These are phyloP conservation scores for Cladophialophora psammophila DNA, from an alignment of 2,329 filamentous ascomycete genomes.

Conservation along the genomic window DNA sequence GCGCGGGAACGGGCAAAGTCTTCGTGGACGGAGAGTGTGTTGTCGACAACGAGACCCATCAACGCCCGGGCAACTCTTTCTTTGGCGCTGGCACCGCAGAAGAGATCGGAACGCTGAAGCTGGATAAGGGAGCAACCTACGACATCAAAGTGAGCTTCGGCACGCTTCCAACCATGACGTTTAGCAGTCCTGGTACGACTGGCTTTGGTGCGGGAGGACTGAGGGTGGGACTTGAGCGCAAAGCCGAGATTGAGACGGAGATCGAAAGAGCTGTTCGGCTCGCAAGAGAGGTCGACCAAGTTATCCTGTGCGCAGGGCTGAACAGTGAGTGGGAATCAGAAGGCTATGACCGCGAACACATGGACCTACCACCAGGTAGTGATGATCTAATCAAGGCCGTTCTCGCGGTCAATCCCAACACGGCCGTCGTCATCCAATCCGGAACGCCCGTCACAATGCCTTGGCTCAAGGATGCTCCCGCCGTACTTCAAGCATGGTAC, in stretches of 20 bases:
- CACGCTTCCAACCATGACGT: conserved; percentile 65
- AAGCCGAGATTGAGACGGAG: conserved; percentile 65
- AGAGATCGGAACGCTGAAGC: conserved; percentile 64
- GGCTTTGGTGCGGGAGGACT: conserved; percentile 66
- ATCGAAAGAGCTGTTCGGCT: conserved; percentile 71
- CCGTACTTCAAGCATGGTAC: conserved; percentile 81
- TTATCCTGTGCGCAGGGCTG: conserved; percentile 78
- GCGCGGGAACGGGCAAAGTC: conserved; percentile 70
- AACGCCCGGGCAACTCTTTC: conserved; percentile 69
- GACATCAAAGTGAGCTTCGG: conserved; percentile 66
- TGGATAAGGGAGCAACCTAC: conserved; percentile 68
- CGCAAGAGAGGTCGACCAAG: conserved; percentile 75
- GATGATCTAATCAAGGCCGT: conserved; percentile 70
- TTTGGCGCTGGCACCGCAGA: conserved; percentile 71
- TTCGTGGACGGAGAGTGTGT: conserved; percentile 68
- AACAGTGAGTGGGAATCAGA: conserved; percentile 85
- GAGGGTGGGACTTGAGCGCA: conserved; percentile 67
- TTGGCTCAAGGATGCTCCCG: conserved; percentile 55
- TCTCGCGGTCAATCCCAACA: conserved; percentile 70
- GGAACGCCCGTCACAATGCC: conserved; percentile 71
- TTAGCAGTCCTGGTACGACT: conserved; percentile 58
- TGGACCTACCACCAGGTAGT: conserved; percentile 61
- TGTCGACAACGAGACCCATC: conserved; percentile 71
- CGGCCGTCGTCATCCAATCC: conserved; percentile 77
- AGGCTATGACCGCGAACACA: conserved; percentile 66